Conservation (phyloP, 1,284 basidiomycete species). For the Pyrrhoderma lamaoense region DNA sequence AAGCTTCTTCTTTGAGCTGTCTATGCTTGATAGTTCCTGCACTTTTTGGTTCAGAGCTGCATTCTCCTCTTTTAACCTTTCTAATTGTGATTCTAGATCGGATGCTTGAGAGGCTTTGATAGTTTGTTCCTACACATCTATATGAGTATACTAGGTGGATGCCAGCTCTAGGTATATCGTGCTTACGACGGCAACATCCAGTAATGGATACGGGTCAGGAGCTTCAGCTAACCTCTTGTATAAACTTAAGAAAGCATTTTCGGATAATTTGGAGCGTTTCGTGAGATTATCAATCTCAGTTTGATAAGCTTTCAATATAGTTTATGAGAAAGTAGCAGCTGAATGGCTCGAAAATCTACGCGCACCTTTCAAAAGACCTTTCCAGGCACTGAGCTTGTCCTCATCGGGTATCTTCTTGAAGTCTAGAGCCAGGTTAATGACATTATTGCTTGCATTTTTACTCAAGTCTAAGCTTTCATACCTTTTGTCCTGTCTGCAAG, state of each 20-base stretch:
- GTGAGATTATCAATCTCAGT: slow-evolving; percentile 93
- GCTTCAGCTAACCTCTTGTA: slow-evolving; percentile 93
- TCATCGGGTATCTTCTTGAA: slow-evolving; percentile 89
- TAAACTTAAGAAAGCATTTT: slow-evolving; percentile 89
- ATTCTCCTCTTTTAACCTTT: slow-evolving; percentile 72
- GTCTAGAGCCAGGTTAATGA: slow-evolving; percentile 42
- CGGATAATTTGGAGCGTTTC: slow-evolving; percentile 83
- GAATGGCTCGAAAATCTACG: background rate
- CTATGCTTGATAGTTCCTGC: slow-evolving; percentile 55
- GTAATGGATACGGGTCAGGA: slow-evolving; percentile 92
- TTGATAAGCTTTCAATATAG: slow-evolving; percentile 74
- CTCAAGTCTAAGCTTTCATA: slow-evolving; percentile 25
- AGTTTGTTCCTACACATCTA: slow-evolving; percentile 81
- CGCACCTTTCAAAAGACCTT: slow-evolving; percentile 78
- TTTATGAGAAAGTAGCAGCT: slow-evolving; percentile 7
- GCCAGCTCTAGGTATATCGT: background rate
- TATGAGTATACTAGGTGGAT: background rate
- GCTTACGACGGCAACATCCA: slow-evolving; percentile 86
- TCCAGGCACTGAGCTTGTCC: slow-evolving; percentile 81
- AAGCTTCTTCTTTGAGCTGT: slow-evolving; percentile 71
- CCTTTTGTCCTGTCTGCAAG: slow-evolving; percentile 92
- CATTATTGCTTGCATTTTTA: background rate
- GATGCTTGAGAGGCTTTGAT: slow-evolving; percentile 78
- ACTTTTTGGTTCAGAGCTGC: slow-evolving; percentile 65
- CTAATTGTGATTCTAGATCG: slow-evolving; percentile 67